Evolutionary conservation across 73 alveolate genomes (phyloP).

Genomic region (Tetrahymena thermophila): DNA sequence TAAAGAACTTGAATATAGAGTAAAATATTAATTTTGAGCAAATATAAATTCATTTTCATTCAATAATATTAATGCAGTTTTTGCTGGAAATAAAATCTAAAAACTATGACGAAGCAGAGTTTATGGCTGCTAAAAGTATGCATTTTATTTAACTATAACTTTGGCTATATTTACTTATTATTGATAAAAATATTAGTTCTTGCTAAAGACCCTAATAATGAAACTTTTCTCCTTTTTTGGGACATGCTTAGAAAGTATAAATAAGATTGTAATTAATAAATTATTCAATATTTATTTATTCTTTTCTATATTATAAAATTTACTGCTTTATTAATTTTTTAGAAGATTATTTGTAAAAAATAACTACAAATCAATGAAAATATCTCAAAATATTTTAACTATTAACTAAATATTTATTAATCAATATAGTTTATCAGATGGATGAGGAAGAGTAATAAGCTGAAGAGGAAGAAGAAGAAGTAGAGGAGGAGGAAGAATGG

Average conservation of each 20-base stretch:
- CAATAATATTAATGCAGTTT: neutral
- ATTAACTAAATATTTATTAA: neutral
- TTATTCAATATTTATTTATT: neutral
- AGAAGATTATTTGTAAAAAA: neutral
- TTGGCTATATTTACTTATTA: neutral
- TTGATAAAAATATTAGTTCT: neutral
- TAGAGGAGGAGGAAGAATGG: slow-evolving; percentile 1
- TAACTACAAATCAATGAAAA: no score
- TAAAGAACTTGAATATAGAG: slow-evolving; percentile 1
- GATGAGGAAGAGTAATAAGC: neutral
- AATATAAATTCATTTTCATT: neutral
- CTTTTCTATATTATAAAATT: neutral
- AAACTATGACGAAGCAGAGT: neutral
- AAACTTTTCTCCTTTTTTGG: neutral
- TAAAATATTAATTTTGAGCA: neutral
- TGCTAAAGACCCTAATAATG: neutral
- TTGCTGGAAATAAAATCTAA: neutral
- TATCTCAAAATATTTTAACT: neutral
- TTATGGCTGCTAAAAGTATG: neutral
- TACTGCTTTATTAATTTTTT: neutral
- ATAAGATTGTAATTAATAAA: neutral
- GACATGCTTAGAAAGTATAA: neutral
- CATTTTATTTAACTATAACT: neutral
- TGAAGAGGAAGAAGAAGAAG: slow-evolving; percentile 19
- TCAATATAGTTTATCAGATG: neutral